Evolutionary conservation across 208 protist species (phyloP).

Genomic region (Angomonas deanei): DNA sequence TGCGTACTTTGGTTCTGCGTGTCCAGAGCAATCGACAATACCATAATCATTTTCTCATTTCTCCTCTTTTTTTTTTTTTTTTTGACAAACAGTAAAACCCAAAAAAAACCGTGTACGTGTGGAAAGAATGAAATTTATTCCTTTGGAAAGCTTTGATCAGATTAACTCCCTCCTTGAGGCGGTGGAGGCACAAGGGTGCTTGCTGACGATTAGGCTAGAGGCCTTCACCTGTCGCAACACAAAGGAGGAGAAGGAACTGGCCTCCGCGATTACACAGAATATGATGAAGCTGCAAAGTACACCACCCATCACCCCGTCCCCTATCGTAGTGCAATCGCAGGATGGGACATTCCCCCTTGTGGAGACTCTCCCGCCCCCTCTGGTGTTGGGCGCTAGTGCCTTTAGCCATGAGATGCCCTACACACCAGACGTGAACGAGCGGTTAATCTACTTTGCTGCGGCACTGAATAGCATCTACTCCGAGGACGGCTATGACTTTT

Average conservation of each 20-base stretch:
- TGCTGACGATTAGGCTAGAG: slow-evolving; percentile 57
- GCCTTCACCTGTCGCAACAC: slow-evolving; percentile 79
- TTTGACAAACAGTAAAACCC: not conserved
- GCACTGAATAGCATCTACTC: slow-evolving; percentile 67
- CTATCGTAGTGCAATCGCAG: not conserved
- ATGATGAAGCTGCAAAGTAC: slow-evolving; percentile 37
- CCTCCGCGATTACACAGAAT: slow-evolving; percentile 2
- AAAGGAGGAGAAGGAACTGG: slow-evolving; percentile 49
- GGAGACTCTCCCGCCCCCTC: slow-evolving; percentile 11
- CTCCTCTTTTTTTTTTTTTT: slow-evolving; percentile 12
- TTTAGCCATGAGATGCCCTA: not conserved
- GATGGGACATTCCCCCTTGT: slow-evolving; percentile 6
- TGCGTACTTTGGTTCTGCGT: not conserved
- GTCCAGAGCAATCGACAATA: too few relatives aligned
- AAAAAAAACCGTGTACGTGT: slow-evolving; percentile 3
- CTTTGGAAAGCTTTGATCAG: slow-evolving; percentile 54
- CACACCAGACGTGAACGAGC: slow-evolving; percentile 42
- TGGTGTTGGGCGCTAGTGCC: slow-evolving; percentile 12
- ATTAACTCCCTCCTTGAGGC: slow-evolving; percentile 68
- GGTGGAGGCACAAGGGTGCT: slow-evolving; percentile 64
- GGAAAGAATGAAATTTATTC: slow-evolving; percentile 71
- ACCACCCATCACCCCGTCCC: slow-evolving; percentile 40
- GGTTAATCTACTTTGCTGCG: slow-evolving; percentile 63
- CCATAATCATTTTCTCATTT: too few relatives aligned
- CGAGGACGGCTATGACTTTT: slow-evolving; percentile 77